phyloP scores from a whole-genome alignment of 345 rosid species.

The Luvunga scandens region DNA sequence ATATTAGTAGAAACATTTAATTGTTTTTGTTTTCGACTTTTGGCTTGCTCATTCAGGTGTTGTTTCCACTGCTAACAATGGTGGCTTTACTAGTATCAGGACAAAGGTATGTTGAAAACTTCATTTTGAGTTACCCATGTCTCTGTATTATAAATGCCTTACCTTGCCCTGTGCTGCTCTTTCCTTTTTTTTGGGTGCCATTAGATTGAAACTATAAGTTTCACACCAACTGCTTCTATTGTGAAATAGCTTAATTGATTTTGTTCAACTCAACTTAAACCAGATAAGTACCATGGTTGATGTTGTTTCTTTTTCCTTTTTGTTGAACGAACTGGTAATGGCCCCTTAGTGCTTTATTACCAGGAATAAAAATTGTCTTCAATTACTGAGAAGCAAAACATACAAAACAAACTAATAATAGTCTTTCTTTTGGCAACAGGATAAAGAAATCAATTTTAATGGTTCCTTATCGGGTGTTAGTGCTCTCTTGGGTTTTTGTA shows the following conservation, averaged over 20 bases:
- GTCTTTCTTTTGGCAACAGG: neutral
- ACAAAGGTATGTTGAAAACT: slow-evolving; percentile 53
- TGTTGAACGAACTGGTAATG: neutral
- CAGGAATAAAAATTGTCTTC: too few relatives aligned
- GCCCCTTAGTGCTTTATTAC: too few relatives aligned
- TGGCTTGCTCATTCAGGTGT: slow-evolving; percentile 41
- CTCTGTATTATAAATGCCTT: neutral
- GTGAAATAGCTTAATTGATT: neutral
- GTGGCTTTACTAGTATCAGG: slow-evolving; percentile 88
- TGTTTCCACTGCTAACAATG: slow-evolving; percentile 91
- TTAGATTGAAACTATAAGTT: neutral
- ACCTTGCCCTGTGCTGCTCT: neutral
- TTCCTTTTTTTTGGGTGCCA: neutral
- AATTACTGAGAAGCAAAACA: too few relatives aligned
- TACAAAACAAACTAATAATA: too few relatives aligned
- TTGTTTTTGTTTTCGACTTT: neutral
- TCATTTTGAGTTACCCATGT: slow-evolving; percentile 6
- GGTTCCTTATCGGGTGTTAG: neutral
- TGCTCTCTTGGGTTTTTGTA: neutral
- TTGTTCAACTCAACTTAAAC: too few relatives aligned
- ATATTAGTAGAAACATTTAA: neutral
- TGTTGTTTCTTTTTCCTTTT: neutral
- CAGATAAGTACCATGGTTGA: too few relatives aligned
- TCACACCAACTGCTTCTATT: neutral
- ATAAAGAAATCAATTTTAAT: neutral